Conservation (phyloP, 495 filamentous ascomycete species). For the Lasiosphaeria miniovina region DNA sequence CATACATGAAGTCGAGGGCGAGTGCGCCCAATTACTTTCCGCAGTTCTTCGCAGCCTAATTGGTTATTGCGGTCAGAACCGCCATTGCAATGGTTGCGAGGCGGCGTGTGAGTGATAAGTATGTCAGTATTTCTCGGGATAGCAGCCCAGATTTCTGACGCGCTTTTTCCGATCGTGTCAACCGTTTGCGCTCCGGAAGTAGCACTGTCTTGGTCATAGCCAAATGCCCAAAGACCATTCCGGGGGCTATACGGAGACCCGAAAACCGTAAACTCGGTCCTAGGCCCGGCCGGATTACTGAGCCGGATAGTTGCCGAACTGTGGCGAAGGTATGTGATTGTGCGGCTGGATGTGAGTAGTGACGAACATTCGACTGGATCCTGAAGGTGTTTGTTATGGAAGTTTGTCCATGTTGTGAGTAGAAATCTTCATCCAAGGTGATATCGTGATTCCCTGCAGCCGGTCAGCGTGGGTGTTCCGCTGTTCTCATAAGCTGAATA, state of each 20-base stretch:
- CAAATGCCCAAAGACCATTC: conserved; percentile 68
- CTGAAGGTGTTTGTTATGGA: conserved; percentile 60
- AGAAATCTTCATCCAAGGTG: conserved; percentile 64
- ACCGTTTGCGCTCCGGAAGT: background rate
- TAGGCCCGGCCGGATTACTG: conserved; percentile 54
- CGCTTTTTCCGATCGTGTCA: conserved; percentile 19
- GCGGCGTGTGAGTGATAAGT: conserved; percentile 80
- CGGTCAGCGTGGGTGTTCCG: background rate
- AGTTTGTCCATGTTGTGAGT: conserved; percentile 50
- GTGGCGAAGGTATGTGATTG: conserved; percentile 66
- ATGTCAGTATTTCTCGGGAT: conserved; percentile 75
- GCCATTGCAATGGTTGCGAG: conserved; percentile 71
- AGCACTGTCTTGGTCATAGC: conserved; percentile 46
- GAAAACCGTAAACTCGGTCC: conserved; percentile 69
- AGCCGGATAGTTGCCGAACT: conserved; percentile 57
- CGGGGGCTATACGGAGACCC: conserved; percentile 70
- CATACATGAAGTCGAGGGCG: conserved; percentile 82
- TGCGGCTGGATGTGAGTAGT: conserved; percentile 51
- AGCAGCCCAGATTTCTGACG: conserved; percentile 48
- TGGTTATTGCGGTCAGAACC: conserved; percentile 35
- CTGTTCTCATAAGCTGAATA: background rate
- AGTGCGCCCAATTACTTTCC: conserved; percentile 67
- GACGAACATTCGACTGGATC: conserved; percentile 54
- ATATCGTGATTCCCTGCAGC: conserved; percentile 74
- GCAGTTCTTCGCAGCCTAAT: conserved; percentile 68